These are phyloP conservation scores for Suhomyces xylopsoci DNA, from an alignment of 805 yeast genomes.

Conservation along the genomic window DNA sequence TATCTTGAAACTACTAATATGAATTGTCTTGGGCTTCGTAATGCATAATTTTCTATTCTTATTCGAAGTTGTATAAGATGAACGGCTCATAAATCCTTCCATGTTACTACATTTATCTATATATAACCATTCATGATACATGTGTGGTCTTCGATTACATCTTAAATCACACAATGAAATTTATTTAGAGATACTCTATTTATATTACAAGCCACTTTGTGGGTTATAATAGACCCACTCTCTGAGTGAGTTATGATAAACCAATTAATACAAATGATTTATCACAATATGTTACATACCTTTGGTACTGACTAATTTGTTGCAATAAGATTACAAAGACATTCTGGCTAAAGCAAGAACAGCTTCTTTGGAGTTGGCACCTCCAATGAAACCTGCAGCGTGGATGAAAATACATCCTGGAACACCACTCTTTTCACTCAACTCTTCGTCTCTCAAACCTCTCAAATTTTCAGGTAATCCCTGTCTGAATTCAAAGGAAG, in stretches of 20 bases:
- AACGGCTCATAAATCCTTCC: too few species aligned
- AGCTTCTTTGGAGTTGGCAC: conserved; percentile 76
- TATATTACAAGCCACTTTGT: not conserved
- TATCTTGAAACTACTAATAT: too few species aligned
- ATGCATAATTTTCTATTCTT: too few species aligned
- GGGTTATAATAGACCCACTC: not conserved
- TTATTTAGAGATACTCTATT: not conserved
- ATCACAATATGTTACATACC: not conserved
- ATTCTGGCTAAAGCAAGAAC: conserved; percentile 68
- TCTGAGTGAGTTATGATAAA: not conserved
- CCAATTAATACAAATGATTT: too few species aligned
- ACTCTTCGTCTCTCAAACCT: conserved; percentile 88
- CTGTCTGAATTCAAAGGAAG: conserved; percentile 80
- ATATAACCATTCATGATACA: too few species aligned
- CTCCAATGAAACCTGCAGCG: conserved; percentile 97
- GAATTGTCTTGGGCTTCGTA: too few species aligned
- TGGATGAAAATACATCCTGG: conserved; percentile 88
- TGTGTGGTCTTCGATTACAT: not conserved
- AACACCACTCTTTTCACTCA: conserved; percentile 73
- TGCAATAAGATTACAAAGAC: conserved; percentile 16
- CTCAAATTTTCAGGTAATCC: conserved; percentile 91
- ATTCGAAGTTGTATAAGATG: too few species aligned
- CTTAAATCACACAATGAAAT: not conserved
- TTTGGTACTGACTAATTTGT: too few species aligned
- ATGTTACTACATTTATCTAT: too few species aligned